These are phyloP conservation scores for Phlebopus sp. DNA, from an alignment of 1,284 basidiomycete species.

Conservation along the genomic window DNA sequence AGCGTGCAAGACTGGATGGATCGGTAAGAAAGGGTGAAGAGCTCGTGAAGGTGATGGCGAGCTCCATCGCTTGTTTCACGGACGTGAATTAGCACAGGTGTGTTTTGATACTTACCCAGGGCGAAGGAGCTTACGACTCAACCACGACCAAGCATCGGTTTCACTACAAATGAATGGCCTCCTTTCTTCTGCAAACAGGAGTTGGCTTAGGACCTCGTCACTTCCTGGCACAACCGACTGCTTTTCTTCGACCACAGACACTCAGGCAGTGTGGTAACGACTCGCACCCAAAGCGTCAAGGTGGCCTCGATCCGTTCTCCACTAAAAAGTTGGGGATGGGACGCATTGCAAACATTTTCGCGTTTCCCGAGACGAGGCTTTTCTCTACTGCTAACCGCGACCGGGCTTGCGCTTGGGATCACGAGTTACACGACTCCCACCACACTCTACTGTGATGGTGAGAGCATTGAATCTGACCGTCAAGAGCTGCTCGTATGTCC, in stretches of 20 bases:
- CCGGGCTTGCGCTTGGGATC: slow-evolving; percentile 37
- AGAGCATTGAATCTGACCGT: slow-evolving; percentile 5
- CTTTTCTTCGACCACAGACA: slow-evolving; percentile 2
- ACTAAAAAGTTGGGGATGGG: background rate
- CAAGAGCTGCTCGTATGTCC: too few relatives aligned
- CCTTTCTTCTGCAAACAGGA: slow-evolving; percentile 8
- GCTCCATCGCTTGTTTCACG: slow-evolving; percentile 12
- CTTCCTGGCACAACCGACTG: slow-evolving; percentile 1
- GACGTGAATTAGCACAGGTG: too few relatives aligned
- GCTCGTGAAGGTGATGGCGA: slow-evolving; percentile 23
- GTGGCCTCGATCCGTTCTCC: background rate
- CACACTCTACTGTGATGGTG: slow-evolving; percentile 40
- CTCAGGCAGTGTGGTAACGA: background rate
- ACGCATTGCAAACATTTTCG: too few relatives aligned
- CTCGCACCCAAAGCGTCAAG: background rate
- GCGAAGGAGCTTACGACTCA: too few relatives aligned
- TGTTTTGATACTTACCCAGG: too few relatives aligned
- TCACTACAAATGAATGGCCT: slow-evolving; percentile 13
- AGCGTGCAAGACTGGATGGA: slow-evolving; percentile 17
- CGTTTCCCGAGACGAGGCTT: slow-evolving; percentile 8
- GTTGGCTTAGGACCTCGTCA: slow-evolving; percentile 20
- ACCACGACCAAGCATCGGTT: too few relatives aligned
- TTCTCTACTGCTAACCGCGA: slow-evolving; percentile 20
- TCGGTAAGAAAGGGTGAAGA: slow-evolving; percentile 24
- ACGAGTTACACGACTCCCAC: slow-evolving; percentile 22